Evolutionary conservation across 2,329 filamentous ascomycete species (phyloP).

Genomic region (Fusarium luffae): DNA sequence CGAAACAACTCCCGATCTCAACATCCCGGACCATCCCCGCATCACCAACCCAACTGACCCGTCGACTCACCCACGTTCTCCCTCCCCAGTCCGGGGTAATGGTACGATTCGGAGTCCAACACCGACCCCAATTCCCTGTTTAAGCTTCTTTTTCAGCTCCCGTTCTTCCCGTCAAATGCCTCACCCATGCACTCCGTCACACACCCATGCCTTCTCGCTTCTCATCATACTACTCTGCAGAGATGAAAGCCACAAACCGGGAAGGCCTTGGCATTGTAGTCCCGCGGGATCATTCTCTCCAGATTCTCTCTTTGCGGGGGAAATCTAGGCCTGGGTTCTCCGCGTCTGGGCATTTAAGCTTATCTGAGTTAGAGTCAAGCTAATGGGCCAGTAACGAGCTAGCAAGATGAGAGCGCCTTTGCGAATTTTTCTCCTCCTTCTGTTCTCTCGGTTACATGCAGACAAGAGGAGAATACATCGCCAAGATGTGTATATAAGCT

Average conservation of each 20-base stretch:
- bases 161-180: neutral
- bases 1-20: neutral
- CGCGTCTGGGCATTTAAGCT: constrained; percentile 10
- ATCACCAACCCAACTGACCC: neutral
- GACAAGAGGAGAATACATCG: neutral
- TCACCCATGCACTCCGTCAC: neutral
- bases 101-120: neutral
- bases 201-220: too few relatives aligned
- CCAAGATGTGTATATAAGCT: constrained; percentile 8
- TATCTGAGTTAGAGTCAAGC: constrained; percentile 1
- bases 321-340: neutral
- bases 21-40: neutral
- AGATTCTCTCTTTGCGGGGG: neutral
- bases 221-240: neutral
- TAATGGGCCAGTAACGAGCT: neutral
- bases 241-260: neutral
- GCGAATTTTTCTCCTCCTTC: neutral
- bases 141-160: constrained; percentile 1
- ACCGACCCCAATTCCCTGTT: neutral
- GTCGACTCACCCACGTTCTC: neutral
- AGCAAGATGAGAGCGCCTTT: neutral
- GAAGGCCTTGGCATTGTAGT: constrained; percentile 2
- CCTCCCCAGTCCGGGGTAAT: neutral
- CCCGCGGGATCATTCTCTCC: neutral
- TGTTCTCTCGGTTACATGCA: neutral